Conservation (phyloP, 2,329 filamentous ascomycete genomes). For the Talaromyces sp. region DNA sequence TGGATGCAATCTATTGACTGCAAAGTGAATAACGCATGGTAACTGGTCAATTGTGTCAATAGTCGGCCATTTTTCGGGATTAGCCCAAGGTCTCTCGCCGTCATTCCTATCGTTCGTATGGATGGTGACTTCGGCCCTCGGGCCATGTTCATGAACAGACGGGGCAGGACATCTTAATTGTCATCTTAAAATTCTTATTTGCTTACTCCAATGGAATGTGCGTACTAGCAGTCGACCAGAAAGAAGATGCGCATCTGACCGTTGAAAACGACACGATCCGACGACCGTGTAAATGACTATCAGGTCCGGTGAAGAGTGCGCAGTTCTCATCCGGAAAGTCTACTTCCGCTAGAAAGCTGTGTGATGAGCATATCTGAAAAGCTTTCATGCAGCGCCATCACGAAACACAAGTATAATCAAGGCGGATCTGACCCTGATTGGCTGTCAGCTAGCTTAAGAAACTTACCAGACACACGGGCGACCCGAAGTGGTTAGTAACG, state of each 20-base stretch:
- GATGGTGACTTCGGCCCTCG: not conserved
- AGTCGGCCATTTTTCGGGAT: not conserved
- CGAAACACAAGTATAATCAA: not conserved
- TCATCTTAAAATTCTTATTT: not conserved
- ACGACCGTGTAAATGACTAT: too few relatives aligned
- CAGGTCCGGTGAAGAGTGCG: not conserved
- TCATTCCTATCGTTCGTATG: not conserved
- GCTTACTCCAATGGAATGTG: not conserved
- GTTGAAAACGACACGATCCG: too few relatives aligned
- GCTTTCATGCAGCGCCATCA: conserved; percentile 1
- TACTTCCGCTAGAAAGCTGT: not conserved
- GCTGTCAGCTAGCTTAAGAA: not conserved
- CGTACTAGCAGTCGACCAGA: not conserved
- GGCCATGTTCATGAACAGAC: not conserved
- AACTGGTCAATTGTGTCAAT: not conserved
- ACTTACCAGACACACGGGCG: not conserved
- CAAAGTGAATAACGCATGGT: not conserved
- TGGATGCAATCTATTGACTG: not conserved
- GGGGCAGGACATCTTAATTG: not conserved
- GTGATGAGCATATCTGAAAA: not conserved
- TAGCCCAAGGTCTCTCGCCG: not conserved
- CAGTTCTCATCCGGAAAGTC: not conserved
- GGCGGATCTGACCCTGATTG: not conserved
- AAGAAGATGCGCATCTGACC: not conserved
- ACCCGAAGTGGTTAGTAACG: not conserved